These are phyloP conservation scores for Amylocystis lapponica DNA, from an alignment of 768 basidiomycete species.

Conservation along the genomic window DNA sequence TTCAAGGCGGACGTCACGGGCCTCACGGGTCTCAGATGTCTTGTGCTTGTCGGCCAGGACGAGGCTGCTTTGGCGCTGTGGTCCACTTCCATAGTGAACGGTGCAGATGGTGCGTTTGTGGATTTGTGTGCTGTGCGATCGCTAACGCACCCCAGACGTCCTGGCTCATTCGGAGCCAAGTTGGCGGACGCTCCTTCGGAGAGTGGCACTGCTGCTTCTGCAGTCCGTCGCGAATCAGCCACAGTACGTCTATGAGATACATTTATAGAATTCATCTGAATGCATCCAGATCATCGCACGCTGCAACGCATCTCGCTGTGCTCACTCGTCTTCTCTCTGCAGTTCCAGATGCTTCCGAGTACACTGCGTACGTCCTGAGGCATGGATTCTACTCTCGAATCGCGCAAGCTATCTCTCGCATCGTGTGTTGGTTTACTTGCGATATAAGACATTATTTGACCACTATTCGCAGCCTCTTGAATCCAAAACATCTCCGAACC, in stretches of 20 bases:
- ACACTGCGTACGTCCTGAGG: constrained; percentile 41
- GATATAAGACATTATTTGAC: too few species aligned
- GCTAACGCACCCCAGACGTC: constrained; percentile 10
- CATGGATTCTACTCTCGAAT: constrained; percentile 43
- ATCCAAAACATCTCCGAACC: constrained; percentile 46
- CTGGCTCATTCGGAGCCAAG: constrained; percentile 26
- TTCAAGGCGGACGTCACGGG: constrained; percentile 51
- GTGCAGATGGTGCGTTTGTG: constrained; percentile 22
- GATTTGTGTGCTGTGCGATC: background rate
- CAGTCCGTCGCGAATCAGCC: constrained; percentile 43
- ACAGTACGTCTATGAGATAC: constrained; percentile 50
- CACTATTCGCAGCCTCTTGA: constrained; percentile 42
- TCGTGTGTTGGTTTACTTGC: constrained; percentile 39
- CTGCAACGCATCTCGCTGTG: constrained; percentile 43
- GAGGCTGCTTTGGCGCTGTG: constrained; percentile 41
- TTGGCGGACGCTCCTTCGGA: constrained; percentile 60
- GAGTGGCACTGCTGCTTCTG: constrained; percentile 44
- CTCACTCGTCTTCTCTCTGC: constrained; percentile 42
- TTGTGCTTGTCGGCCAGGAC: constrained; percentile 55
- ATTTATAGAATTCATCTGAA: too few species aligned
- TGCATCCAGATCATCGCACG: constrained; percentile 40
- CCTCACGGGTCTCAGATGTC: constrained; percentile 55
- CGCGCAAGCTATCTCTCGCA: constrained; percentile 34
- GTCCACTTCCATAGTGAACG: constrained; percentile 32
- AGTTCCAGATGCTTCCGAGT: constrained; percentile 17